A percentile compares a stretch with the other conserved stretches of the same genome.
These are phyloP conservation scores for Gracilaria domingensis DNA, from an alignment of 23 red algal genomes.

Conservation along the genomic window DNA sequence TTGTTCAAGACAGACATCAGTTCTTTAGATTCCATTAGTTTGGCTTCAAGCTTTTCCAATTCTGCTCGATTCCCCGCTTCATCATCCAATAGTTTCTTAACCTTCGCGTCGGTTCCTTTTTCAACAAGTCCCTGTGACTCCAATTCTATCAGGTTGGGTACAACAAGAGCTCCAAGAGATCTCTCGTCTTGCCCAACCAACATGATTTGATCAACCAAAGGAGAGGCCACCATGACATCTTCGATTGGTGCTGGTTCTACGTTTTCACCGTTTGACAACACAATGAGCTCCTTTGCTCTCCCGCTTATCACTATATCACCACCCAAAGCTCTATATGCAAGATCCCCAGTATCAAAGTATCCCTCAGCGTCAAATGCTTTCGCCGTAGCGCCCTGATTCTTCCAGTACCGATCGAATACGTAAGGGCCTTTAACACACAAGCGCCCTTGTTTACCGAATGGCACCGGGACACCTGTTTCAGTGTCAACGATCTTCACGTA, in stretches of 20 bases:
- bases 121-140: slow-evolving; percentile 49
- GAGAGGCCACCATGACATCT: slow-evolving; percentile 75
- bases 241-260: slow-evolving; percentile 93
- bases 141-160: slow-evolving; percentile 80
- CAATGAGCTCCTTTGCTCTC: slow-evolving; percentile 92
- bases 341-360: slow-evolving; percentile 97
- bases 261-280: slow-evolving; percentile 97
- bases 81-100: slow-evolving; percentile 8
- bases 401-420: slow-evolving; percentile 85
- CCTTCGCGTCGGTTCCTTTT: not conserved
- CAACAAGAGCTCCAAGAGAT: slow-evolving; percentile 88
- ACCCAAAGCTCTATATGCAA: slow-evolving; percentile 72
- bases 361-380: slow-evolving; percentile 88
- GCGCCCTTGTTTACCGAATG: slow-evolving; percentile 70
- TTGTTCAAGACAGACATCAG: slow-evolving; percentile 47
- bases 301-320: slow-evolving; percentile 97
- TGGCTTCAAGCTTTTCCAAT: slow-evolving; percentile 41
- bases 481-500: slow-evolving; percentile 82
- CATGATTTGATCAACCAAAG: slow-evolving; percentile 93
- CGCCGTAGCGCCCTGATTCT: slow-evolving; percentile 74
- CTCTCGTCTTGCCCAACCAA: slow-evolving; percentile 96
- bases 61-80: slow-evolving; percentile 27
- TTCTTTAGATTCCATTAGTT: slow-evolving; percentile 18
- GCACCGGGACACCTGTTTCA: slow-evolving; percentile 73
- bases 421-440: slow-evolving; percentile 76